Evolutionary conservation across 2,329 filamentous ascomycete species (phyloP).

Genomic region (Myriosclerotinia curreyana): DNA sequence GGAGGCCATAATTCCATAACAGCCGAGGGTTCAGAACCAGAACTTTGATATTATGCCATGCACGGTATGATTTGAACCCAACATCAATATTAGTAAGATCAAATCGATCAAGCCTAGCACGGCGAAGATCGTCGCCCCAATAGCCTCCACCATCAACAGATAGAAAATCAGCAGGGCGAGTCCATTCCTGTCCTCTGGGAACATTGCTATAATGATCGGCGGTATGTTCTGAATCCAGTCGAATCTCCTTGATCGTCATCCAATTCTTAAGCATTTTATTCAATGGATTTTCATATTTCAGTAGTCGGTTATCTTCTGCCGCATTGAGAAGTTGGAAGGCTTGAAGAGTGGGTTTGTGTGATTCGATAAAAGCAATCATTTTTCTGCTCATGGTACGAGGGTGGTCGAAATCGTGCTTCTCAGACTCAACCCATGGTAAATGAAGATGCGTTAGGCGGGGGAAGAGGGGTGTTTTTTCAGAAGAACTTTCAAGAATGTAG

Average conservation of each 20-base stretch:
- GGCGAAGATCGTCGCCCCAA: slow-evolving; percentile 23
- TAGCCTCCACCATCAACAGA: slow-evolving; percentile 23
- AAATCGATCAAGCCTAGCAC: slow-evolving; percentile 22
- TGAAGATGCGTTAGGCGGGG: slow-evolving; percentile 18
- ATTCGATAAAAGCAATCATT: slow-evolving; percentile 25
- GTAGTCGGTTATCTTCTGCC: slow-evolving; percentile 20
- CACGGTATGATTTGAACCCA: slow-evolving; percentile 23
- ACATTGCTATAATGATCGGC: slow-evolving; percentile 21
- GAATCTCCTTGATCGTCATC: slow-evolving; percentile 22
- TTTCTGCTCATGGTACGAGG: slow-evolving; percentile 25
- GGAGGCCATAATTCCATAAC: slow-evolving; percentile 21
- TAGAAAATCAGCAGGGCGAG: slow-evolving; percentile 21
- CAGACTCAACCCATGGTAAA: slow-evolving; percentile 20
- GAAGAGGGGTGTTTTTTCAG: slow-evolving; percentile 5
- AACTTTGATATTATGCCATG: slow-evolving; percentile 23
- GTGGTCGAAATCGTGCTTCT: slow-evolving; percentile 23
- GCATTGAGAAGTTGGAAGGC: slow-evolving; percentile 23
- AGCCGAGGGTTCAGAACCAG: slow-evolving; percentile 17
- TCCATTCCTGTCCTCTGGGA: slow-evolving; percentile 23
- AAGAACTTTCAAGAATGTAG: slow-evolving; percentile 3
- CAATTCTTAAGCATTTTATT: slow-evolving; percentile 18
- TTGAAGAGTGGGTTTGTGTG: slow-evolving; percentile 22
- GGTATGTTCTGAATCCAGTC: slow-evolving; percentile 22
- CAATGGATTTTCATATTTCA: slow-evolving; percentile 22
- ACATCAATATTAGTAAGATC: slow-evolving; percentile 20